Base-by-base conservation (phyloP, 1,284 basidiomycete species). In the Apiotrichum brassicae region DNA sequence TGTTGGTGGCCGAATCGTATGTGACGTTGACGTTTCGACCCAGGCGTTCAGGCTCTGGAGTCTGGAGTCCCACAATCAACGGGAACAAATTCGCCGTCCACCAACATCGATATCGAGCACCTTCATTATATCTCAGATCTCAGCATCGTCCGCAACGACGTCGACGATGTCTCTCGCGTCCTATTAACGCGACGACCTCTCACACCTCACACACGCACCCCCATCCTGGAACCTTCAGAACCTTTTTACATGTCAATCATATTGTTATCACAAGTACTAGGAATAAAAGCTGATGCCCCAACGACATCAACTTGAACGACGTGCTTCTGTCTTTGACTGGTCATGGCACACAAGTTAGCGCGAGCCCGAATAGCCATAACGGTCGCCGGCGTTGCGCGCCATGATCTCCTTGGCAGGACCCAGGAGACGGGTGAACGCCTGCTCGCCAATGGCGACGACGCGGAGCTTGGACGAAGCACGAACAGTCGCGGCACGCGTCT, bases 401-500 rank as follows among this genome's bases (percentile, higher is more conserved):
- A 75, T 74, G 59, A 75, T 75, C 48, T 75, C 71, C 57, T 71
- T 71, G 49, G 70, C 72, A 11, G 93, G 93, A 5, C 95, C 94
- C 33, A 98, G 81, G 25, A 98, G 77, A 43, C 94, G 83, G 7
- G 91, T 97, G 69, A 98, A 98, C 3, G 94, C 89, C 57, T 88
- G 82, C 48, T 92, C 91, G 62, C 92, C 91, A 60, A 98, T 78
- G 6, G 90, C 88, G 20, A 92, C 95, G 22, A 97, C 91, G 66
- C 91, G 88, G 43, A 97, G 78, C 70, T 84, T 87, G 48, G 76
- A 72, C 7, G 76, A 64, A 2, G 93, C 94, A 55, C 87, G 87
- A 42, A 98, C 89, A 6, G 94, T 97, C 6, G 93, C 93, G 1
- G 91, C 91, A 48, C 93, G 84, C 13, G 91, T 89, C 35, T 86